Evolutionary conservation across 2,329 filamentous ascomycete species (phyloP).

Genomic region (Fonsecaea pedrosoi): DNA sequence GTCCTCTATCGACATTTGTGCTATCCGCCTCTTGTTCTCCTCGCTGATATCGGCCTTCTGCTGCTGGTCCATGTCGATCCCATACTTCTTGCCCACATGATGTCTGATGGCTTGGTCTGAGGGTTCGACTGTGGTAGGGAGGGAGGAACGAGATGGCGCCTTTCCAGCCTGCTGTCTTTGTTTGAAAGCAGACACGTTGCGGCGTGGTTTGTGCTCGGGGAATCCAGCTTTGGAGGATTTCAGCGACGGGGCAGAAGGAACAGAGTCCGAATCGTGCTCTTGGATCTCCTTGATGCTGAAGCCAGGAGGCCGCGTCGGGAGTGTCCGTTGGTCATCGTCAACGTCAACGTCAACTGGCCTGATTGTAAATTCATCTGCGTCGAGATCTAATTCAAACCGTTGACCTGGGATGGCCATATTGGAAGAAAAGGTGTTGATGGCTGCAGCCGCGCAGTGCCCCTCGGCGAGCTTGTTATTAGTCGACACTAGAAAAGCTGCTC

Average conservation of each 20-base stretch:
- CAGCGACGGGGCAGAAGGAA: slow-evolving; percentile 60
- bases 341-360: slow-evolving; percentile 15
- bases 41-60: slow-evolving; percentile 72
- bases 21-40: slow-evolving; percentile 77
- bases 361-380: slow-evolving; percentile 53
- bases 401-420: slow-evolving; percentile 54
- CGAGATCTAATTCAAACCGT: slow-evolving; percentile 66
- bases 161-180: slow-evolving; percentile 60
- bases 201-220: slow-evolving; percentile 83
- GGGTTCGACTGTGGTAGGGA: slow-evolving; percentile 33
- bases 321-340: slow-evolving; percentile 41
- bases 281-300: slow-evolving; percentile 74
- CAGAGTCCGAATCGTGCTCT: slow-evolving; percentile 68
- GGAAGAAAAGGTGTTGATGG: background rate
- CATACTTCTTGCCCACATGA: slow-evolving; percentile 35
- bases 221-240: slow-evolving; percentile 76
- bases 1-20: slow-evolving; percentile 79
- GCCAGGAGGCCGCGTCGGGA: slow-evolving; percentile 40
- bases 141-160: slow-evolving; percentile 24
- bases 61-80: slow-evolving; percentile 60
- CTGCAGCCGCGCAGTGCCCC: background rate
- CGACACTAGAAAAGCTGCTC: background rate
- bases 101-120: slow-evolving; percentile 38
- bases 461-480: background rate
- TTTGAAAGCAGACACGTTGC: slow-evolving; percentile 78